Evolutionary conservation across 2,329 filamentous ascomycete species (phyloP), one percentile per base, ranked within the genome.

Genomic region (Zarea fungicola): DNA sequence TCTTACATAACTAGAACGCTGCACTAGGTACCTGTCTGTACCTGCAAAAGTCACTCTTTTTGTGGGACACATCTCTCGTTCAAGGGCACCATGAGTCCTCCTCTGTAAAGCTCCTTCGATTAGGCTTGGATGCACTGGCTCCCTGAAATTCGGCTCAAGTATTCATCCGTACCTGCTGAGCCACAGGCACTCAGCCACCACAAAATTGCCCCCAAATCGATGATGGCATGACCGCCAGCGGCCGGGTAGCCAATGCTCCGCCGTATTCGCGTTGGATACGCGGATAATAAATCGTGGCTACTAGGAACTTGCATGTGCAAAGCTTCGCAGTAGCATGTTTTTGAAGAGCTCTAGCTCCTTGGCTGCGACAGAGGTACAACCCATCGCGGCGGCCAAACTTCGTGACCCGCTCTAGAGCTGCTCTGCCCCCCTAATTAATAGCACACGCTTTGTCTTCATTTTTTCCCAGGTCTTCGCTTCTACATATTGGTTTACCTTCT

Each of bases 201-300:
- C 7, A 29, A 29, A 6, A 21, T 16, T 13, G 8, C 26, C 13
- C 7, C 13, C 26, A 7, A 7, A 34, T 48, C 36, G n/a, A 47
- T 47, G 56, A 57, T 63, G 59, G 56, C 55, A 56, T 52, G 56
- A 60, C 53, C n/a, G n/a, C n/a, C n/a, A n/a, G n/a, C n/a, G n/a
- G n/a, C 48, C 60, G 58, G 59, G 57, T 60, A 39, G 28, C 37
- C 32, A 44, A 32, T 48, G 52, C 55, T 53, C 58, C 57, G 62
- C 40, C 28, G 19, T 42, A 31, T 13, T 29, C 42, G 19, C 19
- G 16, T 44, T 19, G 14, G 19, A 9, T 28, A 29, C 26, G 26
- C 26, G 26, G 26, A 13, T 13, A 7, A 29, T 7, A 7, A 29
- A 29, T 13, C 7, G 7, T 29, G 7, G 26, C 7, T 7, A 29